phyloP scores from a whole-genome alignment of 352 stramenopile genomes.

The Phytophthora hybrid region DNA sequence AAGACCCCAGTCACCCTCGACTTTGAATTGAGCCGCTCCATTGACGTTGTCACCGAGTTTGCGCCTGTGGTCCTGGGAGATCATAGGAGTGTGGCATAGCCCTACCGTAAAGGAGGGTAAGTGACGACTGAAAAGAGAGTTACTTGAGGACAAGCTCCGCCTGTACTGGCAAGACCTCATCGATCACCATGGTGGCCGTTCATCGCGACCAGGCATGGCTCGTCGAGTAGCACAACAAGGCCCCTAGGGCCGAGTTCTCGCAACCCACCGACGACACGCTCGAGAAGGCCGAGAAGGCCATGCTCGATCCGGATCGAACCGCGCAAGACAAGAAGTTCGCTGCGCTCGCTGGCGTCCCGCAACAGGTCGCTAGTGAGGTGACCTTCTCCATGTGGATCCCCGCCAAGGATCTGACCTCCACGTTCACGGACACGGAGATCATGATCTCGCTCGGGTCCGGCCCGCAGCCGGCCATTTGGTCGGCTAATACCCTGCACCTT shows the following conservation, averaged over 20 bases:
- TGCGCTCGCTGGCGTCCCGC: neutral
- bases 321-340: too few relatives aligned
- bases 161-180: neutral
- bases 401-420: neutral
- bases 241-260: slow-evolving; percentile 1
- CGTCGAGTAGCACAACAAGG: neutral
- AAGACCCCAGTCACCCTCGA: neutral
- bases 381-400: slow-evolving; percentile 6
- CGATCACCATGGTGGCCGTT: slow-evolving; percentile 1
- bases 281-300: too few relatives aligned
- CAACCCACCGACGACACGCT: neutral
- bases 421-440: slow-evolving; percentile 3
- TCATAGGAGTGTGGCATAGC: neutral
- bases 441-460: neutral
- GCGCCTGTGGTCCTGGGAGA: neutral
- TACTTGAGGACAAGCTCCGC: neutral
- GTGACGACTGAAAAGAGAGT: neutral
- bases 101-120: neutral
- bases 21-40: neutral
- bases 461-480: neutral
- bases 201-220: neutral
- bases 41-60: neutral
- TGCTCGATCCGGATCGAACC: too few relatives aligned
- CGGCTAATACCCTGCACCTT: neutral
- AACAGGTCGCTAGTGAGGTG: neutral